Evolutionary conservation across 768 basidiomycete genomes (phyloP), one percentile per base, ranked within the genome.

Genomic region (Mycena indigotica): DNA sequence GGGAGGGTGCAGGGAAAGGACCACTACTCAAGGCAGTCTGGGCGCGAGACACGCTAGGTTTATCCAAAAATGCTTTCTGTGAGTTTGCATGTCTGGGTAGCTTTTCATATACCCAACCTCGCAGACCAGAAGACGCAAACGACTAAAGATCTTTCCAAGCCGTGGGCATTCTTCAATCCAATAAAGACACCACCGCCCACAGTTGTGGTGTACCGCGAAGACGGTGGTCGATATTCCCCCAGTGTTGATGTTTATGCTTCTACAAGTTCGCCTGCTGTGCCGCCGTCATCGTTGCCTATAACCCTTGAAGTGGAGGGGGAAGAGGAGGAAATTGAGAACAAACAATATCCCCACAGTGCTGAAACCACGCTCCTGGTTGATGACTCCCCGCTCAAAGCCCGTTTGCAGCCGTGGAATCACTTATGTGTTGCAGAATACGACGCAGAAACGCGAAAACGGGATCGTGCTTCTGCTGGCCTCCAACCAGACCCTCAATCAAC

Each of bases 371-470:
- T 63, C 38, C 62, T 63, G 17, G 71, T 84, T 13, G 83, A 83
- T 60, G 83, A 84, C 64, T 83, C 81, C 2, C 88, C 79, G 0
- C 72, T 73, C 25, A 84, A 83, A 61, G 83, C 80, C 0, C 78
- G 74, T 26, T 75, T 88, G 16, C 92, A 94, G 66, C 92, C 91
- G 0, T 89, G 82, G 74, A 94, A 91, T 67, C 92, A 94, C 66
- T 72, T 93, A 21, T 90, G 87, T 66, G 80, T 93, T 61, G 77
- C 73, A 10, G 91, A 92, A 66, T 93, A 92, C 67, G 74, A 77
- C 15, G 73, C 69, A 2, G 62, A 71, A 8, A 73, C 72, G 66
- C 80, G 86, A 12, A 58, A 45, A 35, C 60, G 16, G n/a, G 65
- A 67, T 29, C 29, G 55, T 21, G 54, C 52, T 0, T 46, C 35